phyloP scores from a whole-genome alignment of 2,329 filamentous ascomycete genomes.

The Botryosphaeria dothidea region DNA sequence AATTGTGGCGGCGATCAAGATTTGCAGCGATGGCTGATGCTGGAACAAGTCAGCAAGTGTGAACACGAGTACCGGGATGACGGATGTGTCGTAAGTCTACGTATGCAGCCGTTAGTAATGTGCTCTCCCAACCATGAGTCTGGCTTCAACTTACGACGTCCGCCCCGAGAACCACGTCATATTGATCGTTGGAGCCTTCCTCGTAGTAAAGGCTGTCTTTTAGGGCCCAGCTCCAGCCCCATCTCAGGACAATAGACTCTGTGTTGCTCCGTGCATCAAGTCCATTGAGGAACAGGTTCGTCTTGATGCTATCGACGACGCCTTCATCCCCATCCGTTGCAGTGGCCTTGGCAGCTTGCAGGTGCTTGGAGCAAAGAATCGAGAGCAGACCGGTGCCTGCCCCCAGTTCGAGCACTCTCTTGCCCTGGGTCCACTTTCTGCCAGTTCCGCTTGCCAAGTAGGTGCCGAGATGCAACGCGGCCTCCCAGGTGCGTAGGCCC shows the following conservation, averaged over 20 bases:
- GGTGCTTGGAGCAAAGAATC: conserved; percentile 69
- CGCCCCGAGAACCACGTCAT: conserved; percentile 70
- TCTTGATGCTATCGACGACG: conserved; percentile 66
- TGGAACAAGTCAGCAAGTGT: conserved; percentile 65
- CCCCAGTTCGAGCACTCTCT: conserved; percentile 70
- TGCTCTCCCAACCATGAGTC: not conserved
- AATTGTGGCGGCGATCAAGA: conserved; percentile 70
- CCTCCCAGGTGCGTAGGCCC: conserved; percentile 79
- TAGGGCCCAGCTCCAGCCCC: conserved; percentile 58
- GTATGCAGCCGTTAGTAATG: conserved; percentile 2
- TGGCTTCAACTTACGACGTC: conserved; percentile 58
- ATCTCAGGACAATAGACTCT: conserved; percentile 57
- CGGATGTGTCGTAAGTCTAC: conserved; percentile 68
- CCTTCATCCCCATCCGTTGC: conserved; percentile 75
- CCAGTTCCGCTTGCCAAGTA: conserved; percentile 58
- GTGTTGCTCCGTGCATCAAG: conserved; percentile 51
- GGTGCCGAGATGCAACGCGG: conserved; percentile 70
- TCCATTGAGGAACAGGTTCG: conserved; percentile 69
- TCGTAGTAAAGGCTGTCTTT: conserved; percentile 24
- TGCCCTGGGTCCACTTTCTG: conserved; percentile 51
- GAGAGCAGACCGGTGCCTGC: conserved; percentile 76
- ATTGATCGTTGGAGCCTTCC: conserved; percentile 37
- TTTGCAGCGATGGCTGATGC: conserved; percentile 56
- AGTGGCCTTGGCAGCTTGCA: conserved; percentile 61
- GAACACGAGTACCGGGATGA: conserved; percentile 63